Conservation (phyloP, 257 asterid species). For the Solanum sitiens region DNA sequence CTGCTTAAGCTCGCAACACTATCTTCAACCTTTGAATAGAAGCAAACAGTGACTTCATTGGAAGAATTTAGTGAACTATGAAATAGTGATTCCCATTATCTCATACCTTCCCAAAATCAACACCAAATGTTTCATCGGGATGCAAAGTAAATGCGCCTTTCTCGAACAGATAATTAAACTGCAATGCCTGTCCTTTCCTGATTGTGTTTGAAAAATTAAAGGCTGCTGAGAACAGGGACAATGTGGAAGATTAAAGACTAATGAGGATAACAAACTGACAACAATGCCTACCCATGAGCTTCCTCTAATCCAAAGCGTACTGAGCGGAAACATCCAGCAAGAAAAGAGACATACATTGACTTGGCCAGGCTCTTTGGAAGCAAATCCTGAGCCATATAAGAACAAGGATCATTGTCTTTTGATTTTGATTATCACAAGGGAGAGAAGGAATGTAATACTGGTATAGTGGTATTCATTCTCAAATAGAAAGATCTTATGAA, state of each 20-base stretch:
- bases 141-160: slow-evolving; percentile 61
- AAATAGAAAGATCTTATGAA: neutral
- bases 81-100: neutral
- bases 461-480: neutral
- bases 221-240: neutral
- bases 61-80: neutral
- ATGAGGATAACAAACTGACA: neutral
- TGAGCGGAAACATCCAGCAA: slow-evolving; percentile 94
- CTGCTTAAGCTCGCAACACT: slow-evolving; percentile 80
- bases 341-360: slow-evolving; percentile 92
- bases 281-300: slow-evolving; percentile 75
- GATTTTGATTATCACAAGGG: neutral
- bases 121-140: slow-evolving; percentile 57
- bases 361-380: slow-evolving; percentile 53
- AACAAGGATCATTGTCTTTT: neutral
- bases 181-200: slow-evolving; percentile 97
- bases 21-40: slow-evolving; percentile 52
- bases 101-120: slow-evolving; percentile 75
- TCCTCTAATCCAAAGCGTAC: slow-evolving; percentile 91
- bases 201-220: neutral
- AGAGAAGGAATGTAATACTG: neutral
- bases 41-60: neutral
- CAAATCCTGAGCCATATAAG: slow-evolving; percentile 37
- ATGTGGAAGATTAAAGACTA: neutral
- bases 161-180: slow-evolving; percentile 74